Base-by-base conservation (phyloP, 2,329 filamentous ascomycete genomes). In the Colletotrichum spaethianum region DNA sequence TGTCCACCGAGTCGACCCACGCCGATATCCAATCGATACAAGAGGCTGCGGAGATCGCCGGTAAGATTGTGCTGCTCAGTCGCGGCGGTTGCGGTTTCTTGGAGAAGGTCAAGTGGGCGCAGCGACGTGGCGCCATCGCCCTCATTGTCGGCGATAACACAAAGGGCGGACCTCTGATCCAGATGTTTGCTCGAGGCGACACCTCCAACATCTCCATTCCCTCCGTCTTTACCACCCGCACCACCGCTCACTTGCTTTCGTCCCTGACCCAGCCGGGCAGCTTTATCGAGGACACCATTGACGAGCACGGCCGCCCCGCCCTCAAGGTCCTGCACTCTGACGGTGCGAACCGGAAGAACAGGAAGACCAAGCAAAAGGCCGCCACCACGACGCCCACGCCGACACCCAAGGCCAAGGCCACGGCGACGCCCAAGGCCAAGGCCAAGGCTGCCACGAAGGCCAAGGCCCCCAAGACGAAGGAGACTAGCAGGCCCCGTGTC, bases 181-280 rank as follows among this genome's bases (percentile, higher is more conserved):
- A 97, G 77, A 99, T 99, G 96, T 98, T 98, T 81, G 96, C 96
- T n/a, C 91, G 94, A 78, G 96, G 96, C 46, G 95, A 98, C 79
- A 98, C 96, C 4, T 97, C 95, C 42, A 98, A 98, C 78, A 90
- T 98, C 75, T 94, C 94, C 0, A 98, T 99, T 65, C 95, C 96
- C 1, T 94, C 96, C 0, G 88, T 98, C 12, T 99, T 99, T 82
- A 98, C 96, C 0, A 97, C 96, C 0, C 91, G 96, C 76, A 98
- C 95, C 0, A 98, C 96, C 0, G 96, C 96, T 1, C 96, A 98
- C 80, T 87, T 99, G 18, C 87, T 99, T 20, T 97, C 95, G 1
- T 95, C 95, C 9, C 87, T 98, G 73, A 92, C 96, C 70, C 94
- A 95, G 63, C 88, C 90, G 1, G 91, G 92, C 57, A 89, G 87